phyloP scores from a whole-genome alignment of 2,329 filamentous ascomycete genomes.

The Cytospora piceae region DNA sequence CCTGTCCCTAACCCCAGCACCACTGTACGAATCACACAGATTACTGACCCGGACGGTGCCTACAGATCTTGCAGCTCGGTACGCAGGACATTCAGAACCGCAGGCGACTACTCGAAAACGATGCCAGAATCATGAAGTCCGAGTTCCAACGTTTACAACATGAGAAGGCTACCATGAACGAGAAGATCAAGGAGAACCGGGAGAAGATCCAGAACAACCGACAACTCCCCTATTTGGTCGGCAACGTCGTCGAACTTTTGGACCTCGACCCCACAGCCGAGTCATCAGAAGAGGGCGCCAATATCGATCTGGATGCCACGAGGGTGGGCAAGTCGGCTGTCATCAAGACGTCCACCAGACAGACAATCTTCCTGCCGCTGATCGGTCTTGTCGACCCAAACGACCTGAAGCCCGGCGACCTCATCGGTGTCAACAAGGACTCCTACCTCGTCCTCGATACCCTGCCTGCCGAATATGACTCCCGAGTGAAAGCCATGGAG shows the following conservation, averaged over 20 bases:
- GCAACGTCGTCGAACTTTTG: constrained; percentile 95
- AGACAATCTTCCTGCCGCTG: constrained; percentile 97
- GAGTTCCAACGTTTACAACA: constrained; percentile 92
- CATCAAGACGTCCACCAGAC: constrained; percentile 97
- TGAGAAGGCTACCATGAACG: constrained; percentile 93
- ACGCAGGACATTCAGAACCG: constrained; percentile 94
- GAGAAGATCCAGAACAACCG: constrained; percentile 99
- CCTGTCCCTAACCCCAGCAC: neutral
- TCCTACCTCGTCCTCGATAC: constrained; percentile 98
- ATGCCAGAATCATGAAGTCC: constrained; percentile 98
- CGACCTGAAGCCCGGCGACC: constrained; percentile 89
- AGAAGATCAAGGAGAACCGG: constrained; percentile 98
- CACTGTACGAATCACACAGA: neutral
- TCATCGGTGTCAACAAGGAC: constrained; percentile 99
- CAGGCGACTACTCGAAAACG: constrained; percentile 91
- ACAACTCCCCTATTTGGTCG: constrained; percentile 98
- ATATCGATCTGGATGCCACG: constrained; percentile 96
- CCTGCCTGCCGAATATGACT: constrained; percentile 96
- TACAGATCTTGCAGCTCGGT: constrained; percentile 82
- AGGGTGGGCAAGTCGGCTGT: constrained; percentile 97
- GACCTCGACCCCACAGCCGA: constrained; percentile 96
- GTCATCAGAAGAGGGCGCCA: constrained; percentile 95
- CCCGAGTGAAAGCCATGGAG: constrained; percentile 99
- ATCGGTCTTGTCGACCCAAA: constrained; percentile 97
- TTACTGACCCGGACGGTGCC: neutral